Conservation (phyloP, 164 flowering plant genomes). For the Stephania japonica region DNA sequence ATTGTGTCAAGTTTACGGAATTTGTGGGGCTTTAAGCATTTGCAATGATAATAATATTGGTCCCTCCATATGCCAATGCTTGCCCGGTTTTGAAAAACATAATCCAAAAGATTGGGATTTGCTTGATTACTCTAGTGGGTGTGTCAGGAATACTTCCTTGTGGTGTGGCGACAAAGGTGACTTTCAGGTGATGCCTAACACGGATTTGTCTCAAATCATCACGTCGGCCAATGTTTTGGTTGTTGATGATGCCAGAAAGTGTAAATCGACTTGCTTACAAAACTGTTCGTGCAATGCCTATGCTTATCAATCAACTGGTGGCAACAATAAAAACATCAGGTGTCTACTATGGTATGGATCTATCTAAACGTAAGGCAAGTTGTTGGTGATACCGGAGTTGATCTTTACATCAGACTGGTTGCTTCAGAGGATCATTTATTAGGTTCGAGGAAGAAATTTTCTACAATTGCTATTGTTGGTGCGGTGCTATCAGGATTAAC, state of each 20-base stretch:
- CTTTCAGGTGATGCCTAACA: constrained; percentile 8
- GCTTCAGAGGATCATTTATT: constrained; percentile 12
- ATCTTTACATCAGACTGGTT: background rate
- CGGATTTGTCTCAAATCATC: constrained; percentile 10
- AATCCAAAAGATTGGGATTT: constrained; percentile 14
- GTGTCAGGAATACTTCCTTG: background rate
- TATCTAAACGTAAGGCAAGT: constrained; percentile 13
- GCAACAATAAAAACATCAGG: too few relatives aligned
- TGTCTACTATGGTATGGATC: too few relatives aligned
- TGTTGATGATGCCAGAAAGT: constrained; percentile 23
- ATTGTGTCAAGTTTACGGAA: constrained; percentile 21
- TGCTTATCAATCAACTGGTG: too few relatives aligned
- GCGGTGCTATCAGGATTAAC: constrained; percentile 14
- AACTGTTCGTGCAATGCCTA: too few relatives aligned
- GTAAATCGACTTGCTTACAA: too few relatives aligned
- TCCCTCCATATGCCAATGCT: constrained; percentile 5
- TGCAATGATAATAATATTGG: too few relatives aligned
- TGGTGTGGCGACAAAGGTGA: constrained; percentile 14
- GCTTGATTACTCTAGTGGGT: constrained; percentile 21
- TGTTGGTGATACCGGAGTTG: constrained; percentile 2
- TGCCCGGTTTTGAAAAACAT: constrained; percentile 19
- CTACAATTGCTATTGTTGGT: background rate
- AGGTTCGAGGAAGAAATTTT: background rate
- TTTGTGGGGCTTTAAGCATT: constrained; percentile 6
- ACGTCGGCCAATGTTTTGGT: constrained; percentile 18